Evolutionary conservation across 2,329 filamentous ascomycete species (phyloP), one percentile per base, ranked within the genome.

Genomic region (Dendryphion nanum): DNA sequence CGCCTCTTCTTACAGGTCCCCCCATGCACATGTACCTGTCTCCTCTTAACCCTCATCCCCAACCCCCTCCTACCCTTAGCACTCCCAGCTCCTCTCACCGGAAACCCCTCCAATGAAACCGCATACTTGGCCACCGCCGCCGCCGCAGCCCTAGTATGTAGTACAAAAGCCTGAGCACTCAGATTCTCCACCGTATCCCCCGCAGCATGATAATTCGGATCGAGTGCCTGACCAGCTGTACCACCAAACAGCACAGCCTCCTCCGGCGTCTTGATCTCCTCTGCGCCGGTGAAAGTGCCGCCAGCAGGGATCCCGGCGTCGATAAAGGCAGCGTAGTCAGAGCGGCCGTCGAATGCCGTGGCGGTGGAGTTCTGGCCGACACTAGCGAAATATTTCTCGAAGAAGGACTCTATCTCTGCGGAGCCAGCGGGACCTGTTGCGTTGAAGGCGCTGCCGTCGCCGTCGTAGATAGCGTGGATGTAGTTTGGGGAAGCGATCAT

Each of bases 401-500:
- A 65, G 35, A 63, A 52, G 6, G 51, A 33, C 41, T 65, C 57
- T n/a, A 64, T 48, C 15, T 58, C 42, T 4, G 45, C 57, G 21
- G 51, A 57, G n/a, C 64, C 64, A 2, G 51, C 23, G 4, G 63
- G 64, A 4, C 62, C 63, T 4, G 47, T 49, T 10, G 50, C 24
- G 42, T 60, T 61, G 48, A 56, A 65, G 0, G 57, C 46, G 15
- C 42, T 50, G 26, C 63, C 62, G 36, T 66, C 60, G 28, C 63
- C 63, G 40, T 66, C 63, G 46, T 66, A 67, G 37, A 67, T 56
- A 8, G 46, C 55, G 32, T 61, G 51, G 19, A 63, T 44, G 43
- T 53, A 65, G 47, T 67, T 66, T 15, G 63, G 64, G 2, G 51
- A 58, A 6, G 61, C 64, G 34, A 67, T 64, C 65, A 69, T 69